Evolutionary conservation across 2,329 filamentous ascomycete genomes (phyloP).

Genomic region (Rhytidhysteron rufulum): DNA sequence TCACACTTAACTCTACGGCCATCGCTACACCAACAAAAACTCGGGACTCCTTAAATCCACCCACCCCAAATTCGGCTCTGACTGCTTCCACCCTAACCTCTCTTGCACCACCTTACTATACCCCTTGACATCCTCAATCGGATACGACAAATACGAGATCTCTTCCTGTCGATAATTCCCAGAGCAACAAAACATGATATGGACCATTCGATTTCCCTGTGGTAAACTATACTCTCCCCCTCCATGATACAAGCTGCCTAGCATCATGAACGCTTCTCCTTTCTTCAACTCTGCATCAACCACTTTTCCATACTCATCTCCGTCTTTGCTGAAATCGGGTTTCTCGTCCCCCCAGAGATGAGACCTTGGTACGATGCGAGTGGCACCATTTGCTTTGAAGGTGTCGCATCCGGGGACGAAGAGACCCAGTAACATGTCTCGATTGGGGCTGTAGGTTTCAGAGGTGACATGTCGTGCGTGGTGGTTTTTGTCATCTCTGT

Average conservation of each 20-base stretch:
- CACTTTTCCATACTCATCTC: slow-evolving; percentile 20
- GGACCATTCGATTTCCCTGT: slow-evolving; percentile 30
- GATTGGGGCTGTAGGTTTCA: slow-evolving; percentile 19
- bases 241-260: slow-evolving; percentile 38
- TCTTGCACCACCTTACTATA: slow-evolving; percentile 36
- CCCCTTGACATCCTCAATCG: slow-evolving; percentile 36
- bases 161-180: slow-evolving; percentile 38
- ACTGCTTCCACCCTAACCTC: slow-evolving; percentile 38
- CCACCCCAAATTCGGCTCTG: slow-evolving; percentile 40
- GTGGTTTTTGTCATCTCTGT: slow-evolving; percentile 40
- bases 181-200: slow-evolving; percentile 40
- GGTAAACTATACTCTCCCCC: slow-evolving; percentile 27
- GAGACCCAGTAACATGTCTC: slow-evolving; percentile 34
- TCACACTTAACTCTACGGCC: too few species aligned
- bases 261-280: slow-evolving; percentile 39
- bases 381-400: slow-evolving; percentile 33
- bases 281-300: slow-evolving; percentile 29
- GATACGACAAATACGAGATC: slow-evolving; percentile 34
- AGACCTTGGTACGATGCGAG: slow-evolving; percentile 34
- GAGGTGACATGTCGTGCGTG: slow-evolving; percentile 29
- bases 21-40: slow-evolving; percentile 13
- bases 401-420: slow-evolving; percentile 38
- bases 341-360: slow-evolving; percentile 38
- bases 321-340: slow-evolving; percentile 31
- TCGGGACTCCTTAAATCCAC: slow-evolving; percentile 39